Conservation (phyloP, 2,329 filamentous ascomycete species). For the Alternaria arbusti region DNA sequence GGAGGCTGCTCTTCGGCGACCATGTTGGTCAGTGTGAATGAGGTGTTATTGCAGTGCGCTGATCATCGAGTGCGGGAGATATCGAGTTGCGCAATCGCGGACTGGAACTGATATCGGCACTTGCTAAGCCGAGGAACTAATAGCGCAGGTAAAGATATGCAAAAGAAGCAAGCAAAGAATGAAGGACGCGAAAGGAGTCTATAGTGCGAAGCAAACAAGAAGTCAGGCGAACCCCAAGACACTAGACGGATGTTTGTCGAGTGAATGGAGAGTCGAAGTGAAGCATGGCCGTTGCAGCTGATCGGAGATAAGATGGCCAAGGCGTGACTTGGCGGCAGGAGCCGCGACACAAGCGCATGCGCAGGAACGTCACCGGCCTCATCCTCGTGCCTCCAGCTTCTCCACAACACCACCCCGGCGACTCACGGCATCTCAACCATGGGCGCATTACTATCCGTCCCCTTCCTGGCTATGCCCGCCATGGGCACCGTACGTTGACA, state of each 20-base stretch:
- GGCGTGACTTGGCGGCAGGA: constrained; percentile 15
- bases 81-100: constrained; percentile 5
- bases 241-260: background rate
- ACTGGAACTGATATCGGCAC: constrained; percentile 14
- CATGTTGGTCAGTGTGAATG: constrained; percentile 26
- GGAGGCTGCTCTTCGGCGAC: constrained; percentile 37
- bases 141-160: background rate
- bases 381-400: constrained; percentile 17
- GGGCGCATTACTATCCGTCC: constrained; percentile 90
- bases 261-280: constrained; percentile 2
- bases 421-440: constrained; percentile 58
- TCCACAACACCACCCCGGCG: constrained; percentile 14
- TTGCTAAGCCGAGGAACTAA: constrained; percentile 2
- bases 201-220: background rate
- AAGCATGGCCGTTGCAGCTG: constrained; percentile 8
- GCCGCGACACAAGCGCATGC: constrained; percentile 13
- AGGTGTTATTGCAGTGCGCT: constrained; percentile 18
- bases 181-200: background rate
- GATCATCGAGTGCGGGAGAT: constrained; percentile 28
- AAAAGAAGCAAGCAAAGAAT: background rate
- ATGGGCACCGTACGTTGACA: constrained; percentile 74
- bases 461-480: constrained; percentile 86
- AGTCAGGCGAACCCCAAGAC: constrained; percentile 1
- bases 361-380: constrained; percentile 24
- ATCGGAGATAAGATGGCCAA: constrained; percentile 31